Evolutionary conservation across 306 rosid genomes (phyloP), one percentile per base, ranked within the genome.

Genomic region (Quercus gilva): DNA sequence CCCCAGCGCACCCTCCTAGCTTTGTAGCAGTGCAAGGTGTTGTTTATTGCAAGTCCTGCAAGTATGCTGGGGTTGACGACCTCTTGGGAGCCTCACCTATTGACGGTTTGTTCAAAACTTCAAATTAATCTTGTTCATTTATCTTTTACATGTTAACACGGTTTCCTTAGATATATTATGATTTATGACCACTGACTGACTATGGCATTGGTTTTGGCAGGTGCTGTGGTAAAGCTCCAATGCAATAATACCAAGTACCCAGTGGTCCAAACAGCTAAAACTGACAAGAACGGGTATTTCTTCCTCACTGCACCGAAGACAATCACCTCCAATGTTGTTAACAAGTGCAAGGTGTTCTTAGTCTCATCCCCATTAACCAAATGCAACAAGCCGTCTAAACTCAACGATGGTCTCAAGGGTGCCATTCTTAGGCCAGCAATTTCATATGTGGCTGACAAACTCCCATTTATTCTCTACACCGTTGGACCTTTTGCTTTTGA

Each of bases 401-500:
- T 94, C 59, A 86, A 94, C 57, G 90, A 76, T 26, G 99, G 99
- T 20, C 6, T 85, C 5, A 33, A 21, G 1, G 99, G 99, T 31
- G 79, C 95, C 18, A 0, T 1, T 2, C 86, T 91, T 14, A 84
- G 72, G 81, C 91, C 97, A 0, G 82, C 82, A 67, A 92, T 86
- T 89, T 78, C 90, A 0, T 88, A 75, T 53, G 1, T 71, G 19
- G 61, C 70, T 20, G 8, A 82, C 55, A 89, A 88, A 59, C 86
- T 78, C 9, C 90, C 91, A 0, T 91, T 84, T 64, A 1, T 86
- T 4, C 95, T 92, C 45, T 94, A 85, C 91, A 71, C 83, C 11
- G 97, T 89, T 25, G 97, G 94, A 14, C 97, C 97, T 14, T 82
- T 94, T 37, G 94, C 97, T 26, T 91, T 91, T 43, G 94, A 92